Evolutionary conservation across 441 rosid genomes (phyloP), one percentile per base, ranked within the genome.

Genomic region (Euphorbia celastroides): DNA sequence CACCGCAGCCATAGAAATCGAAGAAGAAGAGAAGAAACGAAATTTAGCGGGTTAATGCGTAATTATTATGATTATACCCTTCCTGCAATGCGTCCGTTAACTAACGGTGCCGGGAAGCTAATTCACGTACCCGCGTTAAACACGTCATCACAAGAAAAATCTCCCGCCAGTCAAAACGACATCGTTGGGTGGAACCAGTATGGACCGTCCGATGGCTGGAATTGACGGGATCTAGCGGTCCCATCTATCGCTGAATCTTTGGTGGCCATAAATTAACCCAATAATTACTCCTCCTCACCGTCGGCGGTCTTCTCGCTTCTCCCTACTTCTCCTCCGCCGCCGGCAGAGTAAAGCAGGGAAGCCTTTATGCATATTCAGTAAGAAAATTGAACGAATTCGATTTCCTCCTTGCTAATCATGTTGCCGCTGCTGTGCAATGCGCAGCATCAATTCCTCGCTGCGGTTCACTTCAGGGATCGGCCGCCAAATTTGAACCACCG

Each of bases 1-100:
- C 64, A 88, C 88, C 50, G 81, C 83, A 28, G 93, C 93, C 93
- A 88, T 88, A 55, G 55, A 54, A 26, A 57, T 50, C 69, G 32
- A 48, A 34, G 25, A 58, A 65, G n/a, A 55, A 72, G 41, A 28
- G 22, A 57, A 31, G 8, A 57, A 1, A 58, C 2, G 88, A 79
- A 82, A 85, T 81, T 81, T 67, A 46, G 65, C 62, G 25, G 6
- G 30, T 3, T 42, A 10, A 2, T 16, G 14, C 5, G 30, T 5
- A 70, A 72, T 67, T 75, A 72, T 67, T 75, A 79, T 90, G 0
- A 20, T 32, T 75, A 0, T 80, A 26, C 56, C 86, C 89, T 72
- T 1, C 0, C 79, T 66, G 76, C 69, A 54, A 68, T 68, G 72
- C 0, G 14, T 34, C 63, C 69, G 70, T 71, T 72, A 72, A 38